Evolutionary conservation across 805 yeast species (phyloP).

Genomic region (Yarrowia deformans): DNA sequence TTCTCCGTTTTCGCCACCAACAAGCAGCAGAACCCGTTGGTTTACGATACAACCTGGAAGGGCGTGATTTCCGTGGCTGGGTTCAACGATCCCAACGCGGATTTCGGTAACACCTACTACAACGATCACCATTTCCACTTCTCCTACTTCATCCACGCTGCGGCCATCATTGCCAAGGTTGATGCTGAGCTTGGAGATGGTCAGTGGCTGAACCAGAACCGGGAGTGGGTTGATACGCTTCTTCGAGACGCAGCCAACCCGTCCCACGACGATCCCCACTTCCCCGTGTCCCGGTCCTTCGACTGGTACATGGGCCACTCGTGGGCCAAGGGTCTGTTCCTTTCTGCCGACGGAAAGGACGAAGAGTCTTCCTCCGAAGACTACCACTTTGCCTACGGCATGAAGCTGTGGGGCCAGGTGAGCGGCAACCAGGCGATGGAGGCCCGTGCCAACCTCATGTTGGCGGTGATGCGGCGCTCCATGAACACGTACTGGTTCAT

Average conservation of each 20-base stretch:
- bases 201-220: constrained; percentile 57
- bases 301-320: constrained; percentile 80
- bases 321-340: constrained; percentile 74
- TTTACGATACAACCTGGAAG: constrained; percentile 76
- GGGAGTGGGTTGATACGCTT: constrained; percentile 65
- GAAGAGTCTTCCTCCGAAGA: constrained; percentile 78
- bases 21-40: constrained; percentile 68
- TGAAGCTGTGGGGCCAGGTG: constrained; percentile 72
- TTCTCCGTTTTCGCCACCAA: constrained; percentile 69
- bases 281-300: constrained; percentile 70
- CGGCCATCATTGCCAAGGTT: constrained; percentile 75
- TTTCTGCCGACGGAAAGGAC: constrained; percentile 71
- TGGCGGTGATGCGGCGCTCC: constrained; percentile 62
- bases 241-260: constrained; percentile 75
- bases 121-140: constrained; percentile 91
- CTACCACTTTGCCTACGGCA: constrained; percentile 70
- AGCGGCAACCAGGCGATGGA: constrained; percentile 61
- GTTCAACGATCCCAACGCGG: constrained; percentile 58
- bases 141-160: constrained; percentile 83
- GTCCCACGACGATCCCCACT: constrained; percentile 57
- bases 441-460: constrained; percentile 63
- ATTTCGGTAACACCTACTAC: constrained; percentile 79
- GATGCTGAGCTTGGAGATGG: constrained; percentile 61
- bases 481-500: constrained; percentile 65
- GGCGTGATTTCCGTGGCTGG: constrained; percentile 79